Evolutionary conservation across 257 asterid species (phyloP), one percentile per base, ranked within the genome.

Genomic region (Euphrasia confusa): DNA sequence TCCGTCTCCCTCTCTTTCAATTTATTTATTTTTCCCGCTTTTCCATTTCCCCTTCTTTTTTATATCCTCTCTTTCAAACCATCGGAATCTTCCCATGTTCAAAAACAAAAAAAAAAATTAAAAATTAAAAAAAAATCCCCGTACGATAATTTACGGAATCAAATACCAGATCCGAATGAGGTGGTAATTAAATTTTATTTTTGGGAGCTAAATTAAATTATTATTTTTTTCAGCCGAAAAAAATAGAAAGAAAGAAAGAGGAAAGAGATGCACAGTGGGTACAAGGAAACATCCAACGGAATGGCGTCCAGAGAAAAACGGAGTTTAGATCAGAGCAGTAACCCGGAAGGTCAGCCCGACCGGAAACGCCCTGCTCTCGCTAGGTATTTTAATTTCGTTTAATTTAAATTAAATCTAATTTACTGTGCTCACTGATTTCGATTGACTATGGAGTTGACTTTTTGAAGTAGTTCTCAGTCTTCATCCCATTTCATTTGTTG

Each of bases 351-450:
- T 74, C 95, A 87, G 55, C 95, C 97, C 32, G 86, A 86, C n/a
- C 68, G 90, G 80, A 92, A 92, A 67, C 81, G 97, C 8, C 99
- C 97, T 4, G 99, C 99, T 80, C 97, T 92, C 70, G 97, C 97
- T 18, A 92, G 95, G 99, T 92, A 75, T 61, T 52, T 70, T 61
- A 35, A 30, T 42, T 14, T 13, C 11, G 1, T 9, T 42, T 10
- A 10, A 10, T 42, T 42, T 42, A 7, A 42, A 42, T 42, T 42
- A 6, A 15, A 11, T 48, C 2, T 1, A 14, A 48, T 48, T 48
- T 30, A 30, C 33, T 3, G 21, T 12, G 24, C 1, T 59, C 24
- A 21, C 24, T 21, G 24, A 1, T 21, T 21, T 21, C 40, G 54
- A 33, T 30, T 5, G 39, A 27, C 28, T 68, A 60, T 63, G 24